Base-by-base conservation (phyloP, 192 early-diverging fungal genomes). In the Umbelopsis ramanniana region DNA sequence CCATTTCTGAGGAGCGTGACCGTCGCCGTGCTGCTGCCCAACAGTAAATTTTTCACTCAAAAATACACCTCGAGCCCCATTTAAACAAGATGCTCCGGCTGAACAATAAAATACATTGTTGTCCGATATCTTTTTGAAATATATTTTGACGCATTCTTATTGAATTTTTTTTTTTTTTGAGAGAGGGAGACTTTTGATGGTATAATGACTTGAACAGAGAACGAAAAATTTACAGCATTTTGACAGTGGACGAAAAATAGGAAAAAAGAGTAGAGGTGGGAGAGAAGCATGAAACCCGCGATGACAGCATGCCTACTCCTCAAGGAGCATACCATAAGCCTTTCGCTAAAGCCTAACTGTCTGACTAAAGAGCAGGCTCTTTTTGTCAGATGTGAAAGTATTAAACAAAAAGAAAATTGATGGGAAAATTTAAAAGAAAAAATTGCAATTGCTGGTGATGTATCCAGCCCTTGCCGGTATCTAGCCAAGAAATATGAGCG, bases 1-100 rank as follows among this genome's bases (percentile, higher is more conserved):
- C 95, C 82, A 98, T 99, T 80, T 88, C 97, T 75, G 97, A 99
- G 90, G 97, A 99, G 91, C 94, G 97, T 86, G 97, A 99, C 87
- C 82, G 92, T 52, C 89, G 96, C 74, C 85, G 95, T 74, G 92
- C 86, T 78, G 69, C 70, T 66, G 74, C 74, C 26, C 26, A 63
- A 38, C 57, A 63, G 57, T 63, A 63, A 63, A 63, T 19, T 63
- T 37, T 63, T 26, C 23, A 54, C 22, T 23, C 22, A 63, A 37
- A 63, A 63, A 63, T n/a, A 26, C 53, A 29, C 35, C 17, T 63
- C 26, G 33, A 63, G 57, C 57, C 33, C 26, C 2, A 26, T 63
- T 26, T 2, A 63, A 37, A 19, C 57, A 19, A 63, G 11, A 63
- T 35, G 29, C 33, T 29, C 57, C 35, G 17, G 11, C 26, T 35